phyloP scores from a whole-genome alignment of 2,329 filamentous ascomycete species.

The Phaeophleospora eucalypticola region DNA sequence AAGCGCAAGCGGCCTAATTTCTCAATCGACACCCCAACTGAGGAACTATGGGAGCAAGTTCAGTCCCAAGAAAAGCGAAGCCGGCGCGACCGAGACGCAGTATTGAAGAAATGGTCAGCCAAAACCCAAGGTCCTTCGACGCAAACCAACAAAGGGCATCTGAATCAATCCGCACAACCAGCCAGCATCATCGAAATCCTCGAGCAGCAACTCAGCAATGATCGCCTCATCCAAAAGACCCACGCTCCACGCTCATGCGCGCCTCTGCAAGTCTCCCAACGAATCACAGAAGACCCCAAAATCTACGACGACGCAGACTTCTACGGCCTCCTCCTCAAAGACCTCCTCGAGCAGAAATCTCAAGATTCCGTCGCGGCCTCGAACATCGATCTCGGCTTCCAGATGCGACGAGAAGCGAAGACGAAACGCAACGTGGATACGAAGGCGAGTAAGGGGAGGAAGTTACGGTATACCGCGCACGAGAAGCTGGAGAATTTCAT shows the following conservation, averaged over 20 bases:
- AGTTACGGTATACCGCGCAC: conserved; percentile 90
- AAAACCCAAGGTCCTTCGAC: conserved; percentile 65
- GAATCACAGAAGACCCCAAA: conserved; percentile 51
- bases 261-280: conserved; percentile 54
- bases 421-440: conserved; percentile 85
- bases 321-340: conserved; percentile 88
- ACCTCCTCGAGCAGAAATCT: conserved; percentile 82
- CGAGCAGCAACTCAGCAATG: conserved; percentile 63
- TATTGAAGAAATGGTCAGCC: conserved; percentile 84
- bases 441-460: conserved; percentile 90
- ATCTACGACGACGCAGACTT: conserved; percentile 95
- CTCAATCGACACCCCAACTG: conserved; percentile 54
- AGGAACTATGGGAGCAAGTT: conserved; percentile 70
- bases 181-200: conserved; percentile 66
- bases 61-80: conserved; percentile 59
- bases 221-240: conserved; percentile 66
- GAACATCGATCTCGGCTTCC: conserved; percentile 36
- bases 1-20: conserved; percentile 57
- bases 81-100: conserved; percentile 60
- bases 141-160: conserved; percentile 55
- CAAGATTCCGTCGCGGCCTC: conserved; percentile 47
- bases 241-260: conserved; percentile 72
- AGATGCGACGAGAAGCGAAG: conserved; percentile 68
- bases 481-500: conserved; percentile 98
- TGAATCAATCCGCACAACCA: conserved; percentile 55